These are phyloP conservation scores for Hippophae rhamnoides DNA, from an alignment of 306 rosid genomes.

Conservation along the genomic window DNA sequence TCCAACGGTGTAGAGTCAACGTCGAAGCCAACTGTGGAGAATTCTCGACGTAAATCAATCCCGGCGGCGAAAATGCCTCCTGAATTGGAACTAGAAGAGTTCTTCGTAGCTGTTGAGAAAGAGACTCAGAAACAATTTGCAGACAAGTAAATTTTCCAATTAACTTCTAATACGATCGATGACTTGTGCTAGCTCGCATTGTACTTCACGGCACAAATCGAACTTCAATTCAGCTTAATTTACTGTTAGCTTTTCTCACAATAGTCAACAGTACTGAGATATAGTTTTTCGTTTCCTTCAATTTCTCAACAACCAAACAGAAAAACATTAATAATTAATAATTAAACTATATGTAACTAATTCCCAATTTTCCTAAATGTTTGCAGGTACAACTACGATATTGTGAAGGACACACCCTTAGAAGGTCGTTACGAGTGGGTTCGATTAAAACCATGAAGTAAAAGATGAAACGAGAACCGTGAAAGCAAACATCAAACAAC, in stretches of 20 bases:
- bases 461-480: not conserved
- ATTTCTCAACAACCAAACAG: constrained; percentile 13
- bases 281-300: not conserved
- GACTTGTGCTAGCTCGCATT: not conserved
- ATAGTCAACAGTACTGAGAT: not conserved
- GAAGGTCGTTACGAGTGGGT: constrained; percentile 94
- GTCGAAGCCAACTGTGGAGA: constrained; percentile 21
- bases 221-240: not conserved
- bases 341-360: not conserved
- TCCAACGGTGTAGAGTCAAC: constrained; percentile 30
- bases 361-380: not conserved
- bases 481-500: constrained; percentile 4
- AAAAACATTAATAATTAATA: not conserved
- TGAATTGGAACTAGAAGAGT: constrained; percentile 64
- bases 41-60: constrained; percentile 27
- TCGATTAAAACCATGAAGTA: constrained; percentile 48
- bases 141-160: constrained; percentile 40
- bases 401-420: constrained; percentile 57
- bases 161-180: not conserved
- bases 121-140: constrained; percentile 44
- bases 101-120: constrained; percentile 63
- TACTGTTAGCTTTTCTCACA: constrained; percentile 4
- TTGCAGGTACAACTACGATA: constrained; percentile 76
- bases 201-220: not conserved
- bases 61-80: constrained; percentile 43